Percentiles rank a stretch among this genome's conserved stretches.
Evolutionary conservation across 805 yeast species (phyloP).

Genomic region (Saccharomycopsis lassenensis): DNA sequence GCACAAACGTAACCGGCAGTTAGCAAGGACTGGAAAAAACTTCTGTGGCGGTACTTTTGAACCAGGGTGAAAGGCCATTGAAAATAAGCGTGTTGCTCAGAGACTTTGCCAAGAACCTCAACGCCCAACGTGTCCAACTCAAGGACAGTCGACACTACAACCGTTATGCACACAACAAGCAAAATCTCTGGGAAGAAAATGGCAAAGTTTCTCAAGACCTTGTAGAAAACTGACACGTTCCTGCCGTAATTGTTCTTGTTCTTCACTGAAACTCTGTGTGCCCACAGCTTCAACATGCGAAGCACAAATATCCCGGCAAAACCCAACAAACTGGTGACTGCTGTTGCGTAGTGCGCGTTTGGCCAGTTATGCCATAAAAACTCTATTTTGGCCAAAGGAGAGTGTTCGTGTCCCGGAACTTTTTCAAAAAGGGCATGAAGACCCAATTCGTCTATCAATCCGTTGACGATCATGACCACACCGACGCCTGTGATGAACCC

Average conservation of each 20-base stretch:
- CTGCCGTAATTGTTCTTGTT: slow-evolving; percentile 6
- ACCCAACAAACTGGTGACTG: slow-evolving; percentile 44
- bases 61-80: slow-evolving; percentile 46
- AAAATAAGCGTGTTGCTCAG: slow-evolving; percentile 38
- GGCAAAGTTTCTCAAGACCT: slow-evolving; percentile 28
- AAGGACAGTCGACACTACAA: slow-evolving; percentile 37
- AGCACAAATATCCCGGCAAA: slow-evolving; percentile 35
- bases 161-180: slow-evolving; percentile 53
- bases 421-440: slow-evolving; percentile 36
- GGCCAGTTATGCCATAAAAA: slow-evolving; percentile 42
- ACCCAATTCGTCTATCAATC: slow-evolving; percentile 65
- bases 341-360: slow-evolving; percentile 43
- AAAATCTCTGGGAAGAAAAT: slow-evolving; percentile 80
- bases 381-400: slow-evolving; percentile 58
- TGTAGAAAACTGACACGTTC: slow-evolving; percentile 7
- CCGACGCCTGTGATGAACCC: slow-evolving; percentile 88
- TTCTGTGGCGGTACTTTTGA: slow-evolving; percentile 19
- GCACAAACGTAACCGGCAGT: slow-evolving; percentile 72
- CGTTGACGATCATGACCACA: slow-evolving; percentile 67
- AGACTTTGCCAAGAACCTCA: slow-evolving; percentile 58
- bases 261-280: slow-evolving; percentile 26
- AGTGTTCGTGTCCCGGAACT: slow-evolving; percentile 45
- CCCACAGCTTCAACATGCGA: slow-evolving; percentile 32
- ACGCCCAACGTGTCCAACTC: slow-evolving; percentile 50
- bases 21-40: slow-evolving; percentile 43